Base-by-base conservation (phyloP, 2,329 filamentous ascomycete genomes). In the Fusarium begoniae region DNA sequence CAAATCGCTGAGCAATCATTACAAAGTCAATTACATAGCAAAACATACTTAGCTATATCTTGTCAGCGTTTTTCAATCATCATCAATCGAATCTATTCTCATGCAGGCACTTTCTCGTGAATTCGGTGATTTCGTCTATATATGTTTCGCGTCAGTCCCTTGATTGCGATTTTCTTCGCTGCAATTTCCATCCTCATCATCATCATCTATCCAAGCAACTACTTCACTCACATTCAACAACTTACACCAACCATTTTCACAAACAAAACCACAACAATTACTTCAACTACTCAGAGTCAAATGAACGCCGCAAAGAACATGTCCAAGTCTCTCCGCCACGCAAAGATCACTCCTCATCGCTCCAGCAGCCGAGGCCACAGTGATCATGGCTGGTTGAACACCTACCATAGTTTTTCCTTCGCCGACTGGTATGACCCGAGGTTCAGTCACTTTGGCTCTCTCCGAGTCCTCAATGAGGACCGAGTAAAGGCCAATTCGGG, bases 401-500 rank as follows among this genome's bases (percentile, higher is more conserved):
- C 92, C 13, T 96, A 93, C 84, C 94, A 97, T 85, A 94, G 92
- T 72, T 97, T 97, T 86, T 92, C 89, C 78, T 97, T 97, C 82
- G 93, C 93, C 47, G 87, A 88, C 79, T 90, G 87, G 87, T 91
- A 91, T 81, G 88, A 94, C 79, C 91, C 92, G 5, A 81, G 83
- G 32, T 92, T 90, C 84, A 87, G 88, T 51, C 87, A 89, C 72
- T 97, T 93, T 79, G 94, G 95, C 13, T 89, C 91, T 32, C 87
- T 97, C 53, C 90, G 94, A 64, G 94, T 97, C 44, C 91, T 97
- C 78, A 97, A 97, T 79, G 94, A 98, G 84, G 94, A 97, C 81
- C 92, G 94, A 40, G 94, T 97, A 40, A 89, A 90, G 78, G 85
- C 91, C 35, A 88, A 90, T 68, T 90, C 88, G 15, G 94, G 94